Evolutionary conservation across 176 grass and related monocot genomes (phyloP).

Genomic region (Zea luxurians): DNA sequence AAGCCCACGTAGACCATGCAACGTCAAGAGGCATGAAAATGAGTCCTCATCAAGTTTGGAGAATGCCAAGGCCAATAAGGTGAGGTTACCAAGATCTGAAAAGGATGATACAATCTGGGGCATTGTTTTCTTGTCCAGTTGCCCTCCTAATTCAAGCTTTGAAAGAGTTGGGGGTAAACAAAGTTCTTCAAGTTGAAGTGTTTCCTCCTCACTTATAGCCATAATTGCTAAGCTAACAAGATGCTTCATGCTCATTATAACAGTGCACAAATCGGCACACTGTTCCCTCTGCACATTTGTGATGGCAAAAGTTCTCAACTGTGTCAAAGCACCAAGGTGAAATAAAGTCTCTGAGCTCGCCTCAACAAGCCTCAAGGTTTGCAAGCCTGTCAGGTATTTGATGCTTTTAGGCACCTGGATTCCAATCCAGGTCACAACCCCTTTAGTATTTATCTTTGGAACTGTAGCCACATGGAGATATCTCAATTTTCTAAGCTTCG

Average conservation of each 20-base stretch:
- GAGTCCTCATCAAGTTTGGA: conserved; percentile 41
- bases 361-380: conserved; percentile 19
- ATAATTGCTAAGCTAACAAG: conserved; percentile 12
- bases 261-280: conserved; percentile 18
- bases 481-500: background rate
- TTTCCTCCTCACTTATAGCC: conserved; percentile 8
- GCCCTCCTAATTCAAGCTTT: background rate
- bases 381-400: conserved; percentile 26
- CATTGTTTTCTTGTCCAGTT: conserved; percentile 24
- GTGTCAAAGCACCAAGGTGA: conserved; percentile 15
- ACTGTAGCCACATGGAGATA: conserved; percentile 37
- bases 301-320: conserved; percentile 37
- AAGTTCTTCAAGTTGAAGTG: conserved; percentile 28
- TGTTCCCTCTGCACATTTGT: conserved; percentile 25
- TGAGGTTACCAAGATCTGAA: conserved; percentile 3
- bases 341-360: background rate
- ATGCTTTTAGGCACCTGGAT: background rate
- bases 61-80: background rate
- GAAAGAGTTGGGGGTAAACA: conserved; percentile 21
- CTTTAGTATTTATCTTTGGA: background rate
- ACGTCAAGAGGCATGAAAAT: conserved; percentile 17
- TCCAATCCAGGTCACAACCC: background rate
- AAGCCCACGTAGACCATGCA: conserved; percentile 27
- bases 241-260: conserved; percentile 28
- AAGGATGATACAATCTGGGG: conserved; percentile 27